These are phyloP conservation scores for Claviceps sp. DNA, from an alignment of 2,329 filamentous ascomycete genomes.

Conservation along the genomic window DNA sequence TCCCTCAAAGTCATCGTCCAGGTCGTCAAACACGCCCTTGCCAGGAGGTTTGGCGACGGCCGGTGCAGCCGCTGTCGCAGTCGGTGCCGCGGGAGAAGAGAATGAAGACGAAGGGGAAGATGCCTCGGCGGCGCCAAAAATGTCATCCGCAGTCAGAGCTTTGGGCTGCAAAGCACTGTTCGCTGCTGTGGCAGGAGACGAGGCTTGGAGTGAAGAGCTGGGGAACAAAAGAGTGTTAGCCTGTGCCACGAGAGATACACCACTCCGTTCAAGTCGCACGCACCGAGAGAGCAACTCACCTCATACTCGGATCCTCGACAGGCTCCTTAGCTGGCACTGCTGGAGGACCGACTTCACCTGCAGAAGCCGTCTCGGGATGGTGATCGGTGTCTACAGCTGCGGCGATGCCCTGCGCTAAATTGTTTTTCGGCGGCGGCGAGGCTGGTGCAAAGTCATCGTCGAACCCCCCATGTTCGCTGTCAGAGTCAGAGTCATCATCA, in stretches of 20 bases:
- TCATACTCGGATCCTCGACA: conserved; percentile 12
- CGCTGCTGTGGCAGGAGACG: conserved; percentile 20
- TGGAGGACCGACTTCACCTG: conserved; percentile 4
- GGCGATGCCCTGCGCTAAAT: conserved; percentile 7
- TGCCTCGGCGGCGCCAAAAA: conserved; percentile 23
- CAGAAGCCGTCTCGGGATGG: background rate
- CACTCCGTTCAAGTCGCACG: no score
- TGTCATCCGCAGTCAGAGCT: conserved; percentile 24
- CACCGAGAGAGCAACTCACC: conserved; percentile 10
- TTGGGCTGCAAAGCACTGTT: conserved; percentile 15
- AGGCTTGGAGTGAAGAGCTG: conserved; percentile 16
- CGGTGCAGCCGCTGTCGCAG: background rate
- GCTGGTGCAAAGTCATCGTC: conserved; percentile 81
- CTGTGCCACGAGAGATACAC: background rate
- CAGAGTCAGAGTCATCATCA: conserved; percentile 71
- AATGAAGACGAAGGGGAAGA: background rate
- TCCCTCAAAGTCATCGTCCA: conserved; percentile 70
- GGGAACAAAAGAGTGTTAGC: background rate
- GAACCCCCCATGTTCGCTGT: conserved; percentile 69
- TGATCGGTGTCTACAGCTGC: conserved; percentile 1
- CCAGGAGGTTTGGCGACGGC: conserved; percentile 17
- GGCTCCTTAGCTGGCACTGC: conserved; percentile 14
- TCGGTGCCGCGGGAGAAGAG: background rate
- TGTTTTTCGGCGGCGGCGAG: conserved; percentile 30
- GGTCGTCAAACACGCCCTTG: conserved; percentile 55